Base-by-base conservation (phyloP, 148 eudicot species). In the Rhododendron williamsianum region DNA sequence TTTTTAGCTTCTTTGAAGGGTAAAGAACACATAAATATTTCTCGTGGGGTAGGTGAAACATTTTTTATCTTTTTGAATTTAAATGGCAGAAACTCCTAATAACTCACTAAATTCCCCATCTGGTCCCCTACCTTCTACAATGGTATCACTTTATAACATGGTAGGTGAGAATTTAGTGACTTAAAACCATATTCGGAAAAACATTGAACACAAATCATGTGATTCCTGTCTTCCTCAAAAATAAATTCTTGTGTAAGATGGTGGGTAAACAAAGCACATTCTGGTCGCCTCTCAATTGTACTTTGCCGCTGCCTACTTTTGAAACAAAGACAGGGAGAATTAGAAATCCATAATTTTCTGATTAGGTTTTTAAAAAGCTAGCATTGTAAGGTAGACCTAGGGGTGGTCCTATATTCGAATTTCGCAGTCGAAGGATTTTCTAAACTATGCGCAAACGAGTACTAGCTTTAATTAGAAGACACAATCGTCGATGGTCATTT, bases 161-260 rank as follows among this genome's bases (percentile, higher is more conserved):
- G 33, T 65, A n/a, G 76, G 76, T 82, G 76, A 23, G 76, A 25
- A 82, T 82, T 82, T 82, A 82, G 23, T 56, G 41, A 65, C 33
- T 74, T 65, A 63, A 46, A 46, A 41, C 23, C 27, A n/a, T n/a
- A 15, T 2, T 45, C 67, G 7, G 65, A 65, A 65, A 65, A 82
- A n/a, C 23, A 82, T n/a, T 41, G 45, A 27, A 7, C 56, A 46
- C 56, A 46, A 78, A 9, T 78, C 35, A 41, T 41, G 11, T 82
- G 77, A 45, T 41, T 67, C 54, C 36, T 27, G 30, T 82, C 36
- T 43, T 82, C 76, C 41, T 65, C 77, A 43, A 65, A 30, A 63
- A n/a, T 46, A 23, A 43, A 82, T 82, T 82, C 84, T 36, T 38
- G 33, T 9, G 12, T 35, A 54, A 56, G 16, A 36, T n/a, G 49